Percentiles rank a stretch among this genome's conserved stretches.
Conservation (phyloP, 176 grass and related monocot species). For the Melocanna baccifera region DNA sequence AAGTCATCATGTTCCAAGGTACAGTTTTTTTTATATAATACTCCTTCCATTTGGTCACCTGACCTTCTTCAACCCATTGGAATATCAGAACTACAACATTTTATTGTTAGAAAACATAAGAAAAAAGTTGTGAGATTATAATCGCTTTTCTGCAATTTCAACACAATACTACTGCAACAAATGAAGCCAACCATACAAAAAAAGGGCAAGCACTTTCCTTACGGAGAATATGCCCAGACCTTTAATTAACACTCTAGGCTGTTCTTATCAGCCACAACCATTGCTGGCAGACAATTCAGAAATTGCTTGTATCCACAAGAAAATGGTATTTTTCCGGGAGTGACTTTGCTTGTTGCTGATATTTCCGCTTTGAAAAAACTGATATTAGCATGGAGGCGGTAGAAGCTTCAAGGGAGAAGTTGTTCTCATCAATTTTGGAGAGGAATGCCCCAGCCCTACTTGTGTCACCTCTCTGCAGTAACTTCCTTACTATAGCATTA, state of each 20-base stretch:
- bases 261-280: no score
- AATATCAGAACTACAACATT: not conserved
- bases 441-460: not conserved
- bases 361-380: not conserved
- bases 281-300: no score
- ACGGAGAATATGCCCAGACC: no score
- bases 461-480: not conserved
- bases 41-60: no score
- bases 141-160: not conserved
- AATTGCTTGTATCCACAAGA: not conserved
- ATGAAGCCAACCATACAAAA: not conserved
- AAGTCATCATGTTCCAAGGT: no score
- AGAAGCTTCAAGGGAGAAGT: not conserved
- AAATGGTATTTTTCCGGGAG: not conserved
- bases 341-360: not conserved
- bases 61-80: no score
- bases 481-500: slow-evolving; percentile 10
- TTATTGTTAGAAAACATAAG: not conserved
- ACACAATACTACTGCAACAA: no score
- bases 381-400: not conserved
- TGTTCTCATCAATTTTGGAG: not conserved
- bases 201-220: no score
- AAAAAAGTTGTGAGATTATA: not conserved
- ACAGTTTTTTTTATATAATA: no score
- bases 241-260: no score